Evolutionary conservation across 1,284 basidiomycete species (phyloP).

Genomic region (Heterobasidion occidentale): DNA sequence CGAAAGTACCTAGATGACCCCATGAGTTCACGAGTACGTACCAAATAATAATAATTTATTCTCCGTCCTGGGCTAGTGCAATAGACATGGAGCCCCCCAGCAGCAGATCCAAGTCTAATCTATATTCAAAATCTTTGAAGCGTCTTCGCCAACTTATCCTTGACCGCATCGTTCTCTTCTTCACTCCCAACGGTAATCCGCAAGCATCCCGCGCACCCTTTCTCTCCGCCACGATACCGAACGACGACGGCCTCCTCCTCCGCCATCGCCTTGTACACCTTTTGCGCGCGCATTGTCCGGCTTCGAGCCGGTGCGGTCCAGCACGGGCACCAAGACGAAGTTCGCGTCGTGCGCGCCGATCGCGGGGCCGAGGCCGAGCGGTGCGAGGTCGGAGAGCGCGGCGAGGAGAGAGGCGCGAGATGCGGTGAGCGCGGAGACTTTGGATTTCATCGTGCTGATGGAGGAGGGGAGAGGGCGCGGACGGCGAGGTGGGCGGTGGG

Average conservation of each 20-base stretch:
- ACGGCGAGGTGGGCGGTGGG: slow-evolving; percentile 84
- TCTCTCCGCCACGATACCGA: slow-evolving; percentile 80
- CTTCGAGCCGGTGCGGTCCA: slow-evolving; percentile 36
- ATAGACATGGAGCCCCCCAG: not conserved
- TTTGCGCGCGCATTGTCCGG: slow-evolving; percentile 70
- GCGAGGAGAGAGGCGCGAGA: slow-evolving; percentile 51
- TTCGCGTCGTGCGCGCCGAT: slow-evolving; percentile 90
- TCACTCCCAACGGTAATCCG: slow-evolving; percentile 87
- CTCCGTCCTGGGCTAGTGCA: not conserved
- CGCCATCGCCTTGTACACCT: slow-evolving; percentile 80
- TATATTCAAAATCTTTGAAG: slow-evolving; percentile 19
- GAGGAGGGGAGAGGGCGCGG: slow-evolving; percentile 61
- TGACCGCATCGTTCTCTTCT: slow-evolving; percentile 64
- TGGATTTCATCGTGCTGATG: slow-evolving; percentile 57
- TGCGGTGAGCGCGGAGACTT: slow-evolving; percentile 52
- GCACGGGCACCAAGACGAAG: slow-evolving; percentile 81
- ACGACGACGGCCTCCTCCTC: slow-evolving; percentile 87
- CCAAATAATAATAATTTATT: no score
- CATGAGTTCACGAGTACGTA: no score
- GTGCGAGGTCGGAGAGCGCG: slow-evolving; percentile 35
- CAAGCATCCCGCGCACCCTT: slow-evolving; percentile 84
- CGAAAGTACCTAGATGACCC: no score
- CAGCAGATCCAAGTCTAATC: not conserved
- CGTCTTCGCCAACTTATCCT: slow-evolving; percentile 40
- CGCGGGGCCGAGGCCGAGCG: slow-evolving; percentile 57